Evolutionary conservation across 768 basidiomycete species (phyloP).

Genomic region (Obba rivulosa): DNA sequence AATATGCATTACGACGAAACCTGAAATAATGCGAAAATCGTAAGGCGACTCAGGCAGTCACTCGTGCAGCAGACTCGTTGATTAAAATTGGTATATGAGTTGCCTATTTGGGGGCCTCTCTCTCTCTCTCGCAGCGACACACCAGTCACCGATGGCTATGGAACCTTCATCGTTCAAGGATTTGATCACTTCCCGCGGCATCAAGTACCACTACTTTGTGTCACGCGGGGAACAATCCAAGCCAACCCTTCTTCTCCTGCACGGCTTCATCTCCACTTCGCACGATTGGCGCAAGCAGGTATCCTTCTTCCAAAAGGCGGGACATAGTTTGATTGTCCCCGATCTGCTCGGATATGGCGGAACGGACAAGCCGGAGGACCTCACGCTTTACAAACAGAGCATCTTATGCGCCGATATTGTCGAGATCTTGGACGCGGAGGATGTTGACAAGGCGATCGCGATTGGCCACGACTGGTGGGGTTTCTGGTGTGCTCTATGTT

Average conservation of each 20-base stretch:
- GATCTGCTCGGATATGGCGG: conserved; percentile 44
- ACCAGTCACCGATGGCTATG: conserved; percentile 14
- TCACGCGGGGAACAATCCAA: conserved; percentile 20
- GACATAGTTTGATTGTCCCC: conserved; percentile 40
- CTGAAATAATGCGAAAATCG: no score
- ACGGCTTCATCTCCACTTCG: conserved; percentile 40
- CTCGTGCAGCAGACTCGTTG: no score
- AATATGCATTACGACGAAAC: no score
- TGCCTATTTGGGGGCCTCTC: no score
- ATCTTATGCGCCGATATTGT: conserved; percentile 26
- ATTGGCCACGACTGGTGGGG: conserved; percentile 32
- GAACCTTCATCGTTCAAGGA: conserved; percentile 29
- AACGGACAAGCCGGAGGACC: conserved; percentile 36
- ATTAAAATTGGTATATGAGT: no score
- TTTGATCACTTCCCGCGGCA: conserved; percentile 24
- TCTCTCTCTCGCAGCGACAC: no score
- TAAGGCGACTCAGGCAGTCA: no score
- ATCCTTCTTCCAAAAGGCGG: conserved; percentile 31
- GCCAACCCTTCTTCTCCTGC: conserved; percentile 37
- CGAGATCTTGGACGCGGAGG: conserved; percentile 28
- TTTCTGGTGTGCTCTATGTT: background rate
- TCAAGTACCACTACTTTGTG: conserved; percentile 33
- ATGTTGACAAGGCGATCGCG: conserved; percentile 22
- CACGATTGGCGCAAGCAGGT: conserved; percentile 38
- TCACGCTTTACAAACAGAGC: conserved; percentile 20